Conservation (phyloP, 768 basidiomycete species). For the Tylopilus cervinicoccineus region DNA sequence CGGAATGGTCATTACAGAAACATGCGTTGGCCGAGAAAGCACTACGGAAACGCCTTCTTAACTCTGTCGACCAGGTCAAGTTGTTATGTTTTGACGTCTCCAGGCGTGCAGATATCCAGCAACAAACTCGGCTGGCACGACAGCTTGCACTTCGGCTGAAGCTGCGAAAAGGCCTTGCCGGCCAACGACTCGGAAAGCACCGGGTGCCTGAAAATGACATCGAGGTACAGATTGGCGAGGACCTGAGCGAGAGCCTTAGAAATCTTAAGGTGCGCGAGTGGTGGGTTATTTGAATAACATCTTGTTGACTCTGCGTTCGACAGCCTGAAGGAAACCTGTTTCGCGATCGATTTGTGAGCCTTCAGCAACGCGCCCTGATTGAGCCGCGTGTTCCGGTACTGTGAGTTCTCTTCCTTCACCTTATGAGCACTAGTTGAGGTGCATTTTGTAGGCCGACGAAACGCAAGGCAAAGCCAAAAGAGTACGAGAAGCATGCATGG, state of each 20-base stretch:
- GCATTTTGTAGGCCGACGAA: conserved; percentile 21
- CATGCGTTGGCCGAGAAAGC: conserved; percentile 56
- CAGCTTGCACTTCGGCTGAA: conserved; percentile 44
- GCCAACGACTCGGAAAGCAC: conserved; percentile 77
- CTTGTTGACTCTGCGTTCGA: not conserved
- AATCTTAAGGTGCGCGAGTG: conserved; percentile 65
- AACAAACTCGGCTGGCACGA: conserved; percentile 34
- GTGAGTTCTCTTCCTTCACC: conserved; percentile 38
- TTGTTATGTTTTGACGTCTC: conserved; percentile 43
- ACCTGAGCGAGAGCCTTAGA: conserved; percentile 79
- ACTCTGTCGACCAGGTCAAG: conserved; percentile 55
- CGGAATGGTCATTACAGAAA: conserved; percentile 42
- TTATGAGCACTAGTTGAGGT: not conserved
- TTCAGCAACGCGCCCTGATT: conserved; percentile 83
- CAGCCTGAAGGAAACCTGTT: conserved; percentile 94
- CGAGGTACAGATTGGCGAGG: conserved; percentile 88
- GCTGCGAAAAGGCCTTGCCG: conserved; percentile 61
- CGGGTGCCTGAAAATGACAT: conserved; percentile 62
- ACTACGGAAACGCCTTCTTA: conserved; percentile 55
- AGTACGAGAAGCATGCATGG: conserved; percentile 80
- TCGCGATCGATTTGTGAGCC: conserved; percentile 79
- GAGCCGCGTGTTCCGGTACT: conserved; percentile 81
- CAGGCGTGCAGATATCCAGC: conserved; percentile 36
- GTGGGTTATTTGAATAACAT: not conserved
- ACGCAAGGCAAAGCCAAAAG: conserved; percentile 45